Evolutionary conservation across 352 stramenopile species (phyloP).

Genomic region (Phytopythium sindhum): DNA sequence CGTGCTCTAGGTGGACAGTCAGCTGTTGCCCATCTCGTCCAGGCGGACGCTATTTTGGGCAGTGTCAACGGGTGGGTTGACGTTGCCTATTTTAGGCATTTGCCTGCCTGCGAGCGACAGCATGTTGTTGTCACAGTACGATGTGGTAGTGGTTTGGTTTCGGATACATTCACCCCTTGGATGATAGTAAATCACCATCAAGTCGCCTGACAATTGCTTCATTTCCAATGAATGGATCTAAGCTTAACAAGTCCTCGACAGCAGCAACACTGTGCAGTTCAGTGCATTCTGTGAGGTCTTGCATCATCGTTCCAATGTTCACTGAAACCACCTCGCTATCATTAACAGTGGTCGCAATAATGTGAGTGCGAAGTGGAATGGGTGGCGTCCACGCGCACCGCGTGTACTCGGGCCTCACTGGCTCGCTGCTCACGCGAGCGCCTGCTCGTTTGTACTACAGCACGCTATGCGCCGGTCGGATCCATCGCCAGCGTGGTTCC

Average conservation of each 20-base stretch:
- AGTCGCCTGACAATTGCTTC: no score
- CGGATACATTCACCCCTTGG: no score
- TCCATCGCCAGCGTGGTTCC: background rate
- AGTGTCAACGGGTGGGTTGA: background rate
- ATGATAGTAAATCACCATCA: no score
- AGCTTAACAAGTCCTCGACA: no score
- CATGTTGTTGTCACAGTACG: background rate
- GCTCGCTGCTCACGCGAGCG: background rate
- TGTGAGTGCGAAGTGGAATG: background rate
- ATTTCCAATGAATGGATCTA: no score
- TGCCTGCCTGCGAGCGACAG: no score
- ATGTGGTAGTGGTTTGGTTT: background rate
- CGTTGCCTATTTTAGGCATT: background rate
- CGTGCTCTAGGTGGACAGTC: background rate
- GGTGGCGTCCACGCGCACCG: background rate
- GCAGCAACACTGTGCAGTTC: no score
- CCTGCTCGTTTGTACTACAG: background rate
- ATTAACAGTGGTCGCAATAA: background rate
- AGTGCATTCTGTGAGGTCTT: no score
- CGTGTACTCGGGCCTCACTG: conserved; percentile 1
- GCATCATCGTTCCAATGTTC: background rate
- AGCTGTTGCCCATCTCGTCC: background rate
- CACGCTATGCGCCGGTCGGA: background rate
- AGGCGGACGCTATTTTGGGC: background rate
- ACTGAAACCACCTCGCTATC: background rate